Evolutionary conservation across 2,329 filamentous ascomycete species (phyloP).

Genomic region (Hansfordia pulvinata): DNA sequence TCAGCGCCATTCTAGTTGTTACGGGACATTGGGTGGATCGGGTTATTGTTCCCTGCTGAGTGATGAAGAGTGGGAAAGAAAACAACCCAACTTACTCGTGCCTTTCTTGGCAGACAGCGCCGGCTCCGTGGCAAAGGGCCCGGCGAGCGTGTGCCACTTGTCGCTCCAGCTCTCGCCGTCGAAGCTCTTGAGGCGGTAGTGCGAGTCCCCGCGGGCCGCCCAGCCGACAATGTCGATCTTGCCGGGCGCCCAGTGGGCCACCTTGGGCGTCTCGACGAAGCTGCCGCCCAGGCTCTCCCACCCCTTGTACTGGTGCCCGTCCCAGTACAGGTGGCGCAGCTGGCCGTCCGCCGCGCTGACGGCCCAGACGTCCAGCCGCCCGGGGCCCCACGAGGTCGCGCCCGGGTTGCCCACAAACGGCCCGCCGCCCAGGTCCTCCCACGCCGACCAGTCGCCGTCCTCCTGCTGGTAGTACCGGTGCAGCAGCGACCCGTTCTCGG

Average conservation of each 20-base stretch:
- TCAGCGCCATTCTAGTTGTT: too few species aligned
- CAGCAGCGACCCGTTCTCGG: conserved; percentile 4
- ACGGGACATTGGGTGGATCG: too few species aligned
- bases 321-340: conserved; percentile 8
- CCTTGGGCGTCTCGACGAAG: conserved; percentile 8
- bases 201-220: conserved; percentile 4
- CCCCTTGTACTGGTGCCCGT: conserved; percentile 5
- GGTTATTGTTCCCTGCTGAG: not conserved
- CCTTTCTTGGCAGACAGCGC: conserved; percentile 3
- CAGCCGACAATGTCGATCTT: conserved; percentile 9
- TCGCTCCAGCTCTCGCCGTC: conserved; percentile 7
- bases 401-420: conserved; percentile 7
- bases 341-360: conserved; percentile 4
- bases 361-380: conserved; percentile 9
- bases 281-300: conserved; percentile 9
- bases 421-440: conserved; percentile 8
- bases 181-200: conserved; percentile 7
- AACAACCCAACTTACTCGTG: conserved; percentile 4
- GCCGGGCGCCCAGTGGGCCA: conserved; percentile 6
- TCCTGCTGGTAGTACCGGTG: conserved; percentile 8
- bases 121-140: conserved; percentile 8
- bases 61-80: not conserved
- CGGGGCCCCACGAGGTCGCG: conserved; percentile 7
- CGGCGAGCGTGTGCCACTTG: conserved; percentile 6
- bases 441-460: conserved; percentile 5